A percentile compares a stretch with the other conserved stretches of the same genome.
Conservation (phyloP, 129 eudicot genomes). For the Flaveria trinervia region DNA sequence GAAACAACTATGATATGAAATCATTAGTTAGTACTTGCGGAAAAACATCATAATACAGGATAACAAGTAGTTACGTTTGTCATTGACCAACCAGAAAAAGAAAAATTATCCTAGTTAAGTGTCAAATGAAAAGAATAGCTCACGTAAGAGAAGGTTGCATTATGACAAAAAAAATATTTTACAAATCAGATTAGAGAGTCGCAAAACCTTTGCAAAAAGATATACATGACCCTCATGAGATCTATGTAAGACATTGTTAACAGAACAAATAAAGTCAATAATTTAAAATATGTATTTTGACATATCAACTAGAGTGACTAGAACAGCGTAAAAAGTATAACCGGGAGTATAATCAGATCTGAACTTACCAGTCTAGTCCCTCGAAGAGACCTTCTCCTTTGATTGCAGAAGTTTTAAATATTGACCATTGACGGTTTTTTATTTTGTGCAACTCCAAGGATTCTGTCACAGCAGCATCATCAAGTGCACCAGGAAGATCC, state of each 20-base stretch:
- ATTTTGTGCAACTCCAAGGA: conserved; percentile 94
- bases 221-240: not conserved
- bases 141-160: not conserved
- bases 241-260: not conserved
- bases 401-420: conserved; percentile 90
- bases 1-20: not conserved
- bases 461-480: conserved; percentile 98
- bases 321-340: not conserved
- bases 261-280: not conserved
- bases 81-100: not conserved
- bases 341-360: not conserved
- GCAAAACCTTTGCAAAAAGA: conserved; percentile 2
- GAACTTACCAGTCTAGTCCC: conserved; percentile 87
- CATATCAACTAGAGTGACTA: conserved; percentile 4
- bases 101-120: not conserved
- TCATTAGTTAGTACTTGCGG: not conserved
- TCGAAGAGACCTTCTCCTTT: conserved; percentile 99
- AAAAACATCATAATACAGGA: not conserved
- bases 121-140: conserved; percentile 11
- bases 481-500: conserved; percentile 99
- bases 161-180: not conserved
- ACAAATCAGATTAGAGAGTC: not conserved
- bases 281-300: not conserved
- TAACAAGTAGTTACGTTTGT: not conserved
- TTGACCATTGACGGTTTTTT: conserved; percentile 97